Percentiles rank a stretch among this genome's conserved stretches.
phyloP scores from a whole-genome alignment of 768 basidiomycete species.

The Chlorophyllum brunneum region DNA sequence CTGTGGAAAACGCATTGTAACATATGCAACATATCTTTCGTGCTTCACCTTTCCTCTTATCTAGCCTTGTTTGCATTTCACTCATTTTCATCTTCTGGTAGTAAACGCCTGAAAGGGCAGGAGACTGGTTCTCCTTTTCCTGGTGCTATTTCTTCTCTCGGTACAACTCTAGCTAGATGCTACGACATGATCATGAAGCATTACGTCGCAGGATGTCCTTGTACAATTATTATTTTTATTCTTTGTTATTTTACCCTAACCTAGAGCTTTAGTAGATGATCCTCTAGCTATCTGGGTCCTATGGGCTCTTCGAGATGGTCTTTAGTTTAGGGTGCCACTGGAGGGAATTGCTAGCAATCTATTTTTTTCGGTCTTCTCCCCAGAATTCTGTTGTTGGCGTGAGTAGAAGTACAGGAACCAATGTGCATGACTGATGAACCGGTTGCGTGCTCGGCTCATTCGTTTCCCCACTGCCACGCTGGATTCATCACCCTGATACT shows the following conservation, averaged over 20 bases:
- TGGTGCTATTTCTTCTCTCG: not conserved
- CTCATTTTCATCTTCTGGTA: not conserved
- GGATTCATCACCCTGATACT: too few relatives aligned
- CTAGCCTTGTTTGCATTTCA: not conserved
- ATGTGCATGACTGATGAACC: too few relatives aligned
- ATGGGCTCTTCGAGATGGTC: slow-evolving; percentile 3
- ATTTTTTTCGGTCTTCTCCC: not conserved
- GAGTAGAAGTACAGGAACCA: too few relatives aligned
- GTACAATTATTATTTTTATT: not conserved
- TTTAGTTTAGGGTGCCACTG: slow-evolving; percentile 9
- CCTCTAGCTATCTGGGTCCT: not conserved
- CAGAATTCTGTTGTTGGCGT: too few relatives aligned
- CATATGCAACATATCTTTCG: not conserved
- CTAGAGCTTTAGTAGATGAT: slow-evolving; percentile 9
- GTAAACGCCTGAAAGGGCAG: not conserved
- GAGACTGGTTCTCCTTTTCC: not conserved
- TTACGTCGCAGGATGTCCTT: slow-evolving; percentile 15
- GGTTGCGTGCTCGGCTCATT: too few relatives aligned
- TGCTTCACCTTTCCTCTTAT: not conserved
- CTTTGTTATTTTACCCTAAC: not conserved
- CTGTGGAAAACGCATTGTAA: slow-evolving; percentile 1
- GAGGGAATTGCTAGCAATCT: not conserved
- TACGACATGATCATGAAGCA: slow-evolving; percentile 19
- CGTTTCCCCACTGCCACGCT: too few relatives aligned
- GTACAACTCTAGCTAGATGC: slow-evolving; percentile 9